Evolutionary conservation across 2,329 filamentous ascomycete genomes (phyloP), one percentile per base, ranked within the genome.

Genomic region (Xylariaceae sp.): DNA sequence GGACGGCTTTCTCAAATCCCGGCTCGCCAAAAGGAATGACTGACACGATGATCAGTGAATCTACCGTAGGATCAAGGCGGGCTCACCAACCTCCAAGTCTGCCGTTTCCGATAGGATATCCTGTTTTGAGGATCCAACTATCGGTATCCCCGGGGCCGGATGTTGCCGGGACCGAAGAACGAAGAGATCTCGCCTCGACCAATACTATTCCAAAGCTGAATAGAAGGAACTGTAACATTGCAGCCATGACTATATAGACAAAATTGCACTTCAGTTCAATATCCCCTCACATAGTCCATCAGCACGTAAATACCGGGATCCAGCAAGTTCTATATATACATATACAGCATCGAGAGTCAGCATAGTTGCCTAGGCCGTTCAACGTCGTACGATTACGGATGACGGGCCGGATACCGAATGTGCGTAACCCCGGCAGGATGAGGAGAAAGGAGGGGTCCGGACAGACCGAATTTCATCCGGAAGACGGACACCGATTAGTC

Each of bases 61-160:
- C 3, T 4, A 12, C 14, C 14, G 32, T 3, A 3, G 32, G 3
- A 37, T 3, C 4, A 5, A 3, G 29, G 23, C 1, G 21, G 32
- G n/a, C 5, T 14, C 65, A 29, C 23, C 23, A 57, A 77, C 76
- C 74, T 57, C 74, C 78, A 18, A 81, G 66, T 44, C 72, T 74
- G 1, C 78, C 79, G 68, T 81, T 82, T 12, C 79, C 79, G n/a
- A 81, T 60, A 0, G 76, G 75, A 60, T 79, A 81, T 1, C 69
- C 70, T 2, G 72, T 66, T 59, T 70, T 73, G n/a, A 76, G 65
- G 7, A 72, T 46, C 32, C 70, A 63, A 14, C 45, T 41, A 26
- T 60, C 56, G 7, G 56, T 62, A 20, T 56, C 41, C 32, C 50
- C 48, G 3, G 62, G 50, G 18, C 62, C 64, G 16, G 57, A 60